Percentiles rank a stretch among this genome's conserved stretches.
Conservation (phyloP, 129 eudicot genomes). For the Tagetes erecta region DNA sequence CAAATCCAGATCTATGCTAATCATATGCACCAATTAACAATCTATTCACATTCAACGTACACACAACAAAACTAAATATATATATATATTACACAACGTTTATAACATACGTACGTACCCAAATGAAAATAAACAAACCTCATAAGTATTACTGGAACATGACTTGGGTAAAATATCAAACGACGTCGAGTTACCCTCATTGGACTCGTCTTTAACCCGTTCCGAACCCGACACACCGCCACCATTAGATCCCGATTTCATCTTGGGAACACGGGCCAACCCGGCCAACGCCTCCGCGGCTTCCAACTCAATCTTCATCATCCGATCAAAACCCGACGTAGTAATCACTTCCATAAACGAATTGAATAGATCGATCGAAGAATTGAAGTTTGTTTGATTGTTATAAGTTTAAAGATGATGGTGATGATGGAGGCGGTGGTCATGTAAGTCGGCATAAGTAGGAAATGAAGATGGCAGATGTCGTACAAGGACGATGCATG, state of each 20-base stretch:
- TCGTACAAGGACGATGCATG: conserved; percentile 35
- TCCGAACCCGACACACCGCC: conserved; percentile 27
- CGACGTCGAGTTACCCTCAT: neutral
- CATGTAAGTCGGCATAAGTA: conserved; percentile 22
- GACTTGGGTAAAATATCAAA: neutral
- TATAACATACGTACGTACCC: too few relatives aligned
- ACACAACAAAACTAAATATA: too few relatives aligned
- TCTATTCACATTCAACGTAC: too few relatives aligned
- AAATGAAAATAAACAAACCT: conserved; percentile 17
- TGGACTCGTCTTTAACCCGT: conserved; percentile 30
- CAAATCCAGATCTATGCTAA: too few relatives aligned
- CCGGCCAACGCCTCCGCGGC: conserved; percentile 78
- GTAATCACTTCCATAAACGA: neutral
- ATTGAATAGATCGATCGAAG: neutral
- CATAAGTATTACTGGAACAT: conserved; percentile 12
- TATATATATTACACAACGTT: too few relatives aligned
- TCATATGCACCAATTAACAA: too few relatives aligned
- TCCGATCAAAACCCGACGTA: conserved; percentile 14
- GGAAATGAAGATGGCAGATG: conserved; percentile 31
- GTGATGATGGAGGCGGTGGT: neutral
- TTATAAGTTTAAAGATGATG: neutral
- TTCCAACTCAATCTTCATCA: conserved; percentile 60
- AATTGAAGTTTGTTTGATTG: neutral
- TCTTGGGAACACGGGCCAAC: conserved; percentile 37
- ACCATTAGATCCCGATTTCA: conserved; percentile 17